phyloP scores from a whole-genome alignment of 2,329 filamentous ascomycete species.

The Trichoderma sp. region DNA sequence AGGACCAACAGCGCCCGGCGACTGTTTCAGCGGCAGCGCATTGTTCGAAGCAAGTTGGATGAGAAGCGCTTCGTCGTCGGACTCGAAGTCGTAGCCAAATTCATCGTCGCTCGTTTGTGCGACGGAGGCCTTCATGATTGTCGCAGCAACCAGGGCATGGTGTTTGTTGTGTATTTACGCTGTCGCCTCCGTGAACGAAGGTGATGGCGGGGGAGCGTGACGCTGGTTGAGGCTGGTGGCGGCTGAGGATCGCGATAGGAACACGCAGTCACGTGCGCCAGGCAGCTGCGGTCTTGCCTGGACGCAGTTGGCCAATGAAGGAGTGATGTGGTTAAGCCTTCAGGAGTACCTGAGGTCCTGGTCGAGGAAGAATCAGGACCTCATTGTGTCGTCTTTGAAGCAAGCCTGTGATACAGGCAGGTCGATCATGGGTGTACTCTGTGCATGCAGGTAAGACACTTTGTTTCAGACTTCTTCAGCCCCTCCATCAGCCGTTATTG shows the following conservation, averaged over 20 bases:
- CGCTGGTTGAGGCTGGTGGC: background rate
- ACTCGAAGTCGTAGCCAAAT: conserved; percentile 51
- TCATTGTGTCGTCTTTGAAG: too few species aligned
- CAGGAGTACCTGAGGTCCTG: background rate
- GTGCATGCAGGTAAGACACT: too few species aligned
- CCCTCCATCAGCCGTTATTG: background rate
- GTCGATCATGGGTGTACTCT: too few species aligned
- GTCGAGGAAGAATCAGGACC: too few species aligned
- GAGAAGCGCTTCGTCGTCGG: conserved; percentile 51
- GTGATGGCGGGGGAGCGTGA: conserved; percentile 21
- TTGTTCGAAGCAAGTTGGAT: conserved; percentile 39
- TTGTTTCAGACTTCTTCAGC: background rate
- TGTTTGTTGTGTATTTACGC: background rate
- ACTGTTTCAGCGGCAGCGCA: conserved; percentile 8
- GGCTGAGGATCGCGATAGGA: conserved; percentile 6
- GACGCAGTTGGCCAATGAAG: too few species aligned
- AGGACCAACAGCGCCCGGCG: background rate
- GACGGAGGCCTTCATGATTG: conserved; percentile 22
- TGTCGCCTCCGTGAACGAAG: background rate
- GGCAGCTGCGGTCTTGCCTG: background rate
- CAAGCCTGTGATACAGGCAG: too few species aligned
- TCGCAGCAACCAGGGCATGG: conserved; percentile 7
- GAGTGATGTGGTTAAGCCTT: background rate
- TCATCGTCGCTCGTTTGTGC: conserved; percentile 45
- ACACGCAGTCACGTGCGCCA: conserved; percentile 27